Conservation (phyloP, 2,329 filamentous ascomycete species). For the Trichoderma sp. region DNA sequence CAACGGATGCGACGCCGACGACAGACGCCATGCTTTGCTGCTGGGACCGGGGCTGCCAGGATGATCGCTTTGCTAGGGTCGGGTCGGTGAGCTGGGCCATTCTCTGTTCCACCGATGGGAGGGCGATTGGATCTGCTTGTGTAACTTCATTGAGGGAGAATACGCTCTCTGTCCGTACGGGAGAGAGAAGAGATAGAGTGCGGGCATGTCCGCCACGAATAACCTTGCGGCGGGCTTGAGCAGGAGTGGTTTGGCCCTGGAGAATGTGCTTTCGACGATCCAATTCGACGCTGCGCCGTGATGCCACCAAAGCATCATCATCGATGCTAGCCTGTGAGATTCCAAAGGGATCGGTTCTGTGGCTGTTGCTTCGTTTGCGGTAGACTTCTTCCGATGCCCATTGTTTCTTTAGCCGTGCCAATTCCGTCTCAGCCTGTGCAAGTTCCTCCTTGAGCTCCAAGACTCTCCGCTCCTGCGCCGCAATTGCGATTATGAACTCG, state of each 20-base stretch:
- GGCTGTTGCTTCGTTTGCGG: slow-evolving; percentile 62
- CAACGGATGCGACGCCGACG: slow-evolving; percentile 66
- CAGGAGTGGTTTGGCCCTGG: slow-evolving; percentile 44
- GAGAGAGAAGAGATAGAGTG: slow-evolving; percentile 79
- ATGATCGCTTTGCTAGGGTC: slow-evolving; percentile 53
- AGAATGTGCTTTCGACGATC: slow-evolving; percentile 72
- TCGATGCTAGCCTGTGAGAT: slow-evolving; percentile 22
- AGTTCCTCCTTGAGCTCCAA: slow-evolving; percentile 90
- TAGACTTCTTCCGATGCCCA: slow-evolving; percentile 76
- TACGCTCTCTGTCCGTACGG: slow-evolving; percentile 46
- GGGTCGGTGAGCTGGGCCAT: slow-evolving; percentile 39
- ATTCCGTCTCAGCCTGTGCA: slow-evolving; percentile 73
- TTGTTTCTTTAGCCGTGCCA: slow-evolving; percentile 75
- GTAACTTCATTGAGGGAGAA: slow-evolving; percentile 45
- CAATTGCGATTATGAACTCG: slow-evolving; percentile 82
- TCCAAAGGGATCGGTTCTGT: slow-evolving; percentile 16
- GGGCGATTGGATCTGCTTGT: slow-evolving; percentile 28
- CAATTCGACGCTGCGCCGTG: slow-evolving; percentile 56
- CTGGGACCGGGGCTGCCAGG: slow-evolving; percentile 56
- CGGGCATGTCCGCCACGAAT: slow-evolving; percentile 66
- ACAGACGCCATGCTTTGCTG: slow-evolving; percentile 41
- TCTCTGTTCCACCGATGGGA: slow-evolving; percentile 33
- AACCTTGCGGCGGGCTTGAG: slow-evolving; percentile 55
- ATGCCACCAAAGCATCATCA: slow-evolving; percentile 34
- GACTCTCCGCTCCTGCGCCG: slow-evolving; percentile 86